Percentiles rank a stretch among this genome's conserved stretches.
Conservation (phyloP, 352 stramenopile species). For the Thraustochytrium striatum region DNA sequence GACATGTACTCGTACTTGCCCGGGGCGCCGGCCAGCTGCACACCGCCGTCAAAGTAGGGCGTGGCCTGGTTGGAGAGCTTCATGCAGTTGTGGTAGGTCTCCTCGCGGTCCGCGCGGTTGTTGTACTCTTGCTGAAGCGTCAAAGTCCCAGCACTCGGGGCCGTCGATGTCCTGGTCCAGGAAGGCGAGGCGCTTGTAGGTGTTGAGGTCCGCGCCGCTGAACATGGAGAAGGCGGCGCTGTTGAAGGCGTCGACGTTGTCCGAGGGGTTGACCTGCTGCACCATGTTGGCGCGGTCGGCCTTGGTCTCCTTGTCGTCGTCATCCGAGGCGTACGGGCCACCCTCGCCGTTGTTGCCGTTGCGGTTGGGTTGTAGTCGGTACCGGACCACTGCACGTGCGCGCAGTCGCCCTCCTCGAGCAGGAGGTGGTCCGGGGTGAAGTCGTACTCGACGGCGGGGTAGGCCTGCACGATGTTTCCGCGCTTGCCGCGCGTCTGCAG, state of each 20-base stretch:
- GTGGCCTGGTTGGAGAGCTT: constrained; percentile 56
- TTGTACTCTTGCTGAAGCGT: not conserved
- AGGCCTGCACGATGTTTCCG: constrained; percentile 59
- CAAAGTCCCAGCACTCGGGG: constrained; percentile 27
- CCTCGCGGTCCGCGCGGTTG: constrained; percentile 49
- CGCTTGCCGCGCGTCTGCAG: constrained; percentile 57
- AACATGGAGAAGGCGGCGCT: constrained; percentile 16
- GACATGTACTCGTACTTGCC: constrained; percentile 54
- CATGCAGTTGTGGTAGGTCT: constrained; percentile 54
- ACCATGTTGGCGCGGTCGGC: constrained; percentile 56
- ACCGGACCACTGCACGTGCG: constrained; percentile 59
- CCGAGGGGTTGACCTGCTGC: constrained; percentile 45
- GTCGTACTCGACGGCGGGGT: constrained; percentile 58
- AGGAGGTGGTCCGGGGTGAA: constrained; percentile 52
- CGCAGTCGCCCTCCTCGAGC: constrained; percentile 48
- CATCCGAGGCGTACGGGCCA: constrained; percentile 54
- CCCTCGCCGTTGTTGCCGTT: constrained; percentile 58
- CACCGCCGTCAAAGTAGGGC: constrained; percentile 59
- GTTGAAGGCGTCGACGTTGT: constrained; percentile 49
- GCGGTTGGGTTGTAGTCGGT: constrained; percentile 57
- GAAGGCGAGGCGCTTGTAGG: not conserved
- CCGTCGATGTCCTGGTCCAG: constrained; percentile 25
- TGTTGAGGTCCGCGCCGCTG: not conserved
- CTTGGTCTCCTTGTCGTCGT: constrained; percentile 51
- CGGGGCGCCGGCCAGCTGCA: not conserved